These are phyloP conservation scores for Takakia lepidozioides DNA, from an alignment of 225 moss, liverwort and hornwort species.

Conservation along the genomic window DNA sequence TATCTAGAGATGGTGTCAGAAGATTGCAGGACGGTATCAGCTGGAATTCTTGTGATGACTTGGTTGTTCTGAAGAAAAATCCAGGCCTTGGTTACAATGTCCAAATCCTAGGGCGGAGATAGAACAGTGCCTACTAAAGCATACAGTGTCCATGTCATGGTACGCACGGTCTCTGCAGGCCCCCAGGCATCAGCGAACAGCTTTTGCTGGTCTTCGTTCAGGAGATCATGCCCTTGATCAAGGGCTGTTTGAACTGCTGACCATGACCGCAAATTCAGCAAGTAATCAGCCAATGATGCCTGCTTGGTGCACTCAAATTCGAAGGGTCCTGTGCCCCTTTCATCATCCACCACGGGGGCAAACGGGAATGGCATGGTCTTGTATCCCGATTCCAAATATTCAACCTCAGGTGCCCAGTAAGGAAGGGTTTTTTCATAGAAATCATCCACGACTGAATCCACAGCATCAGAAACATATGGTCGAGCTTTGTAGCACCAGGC, in stretches of 20 bases:
- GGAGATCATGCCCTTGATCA: constrained; percentile 23
- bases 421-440: constrained; percentile 17
- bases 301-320: constrained; percentile 10
- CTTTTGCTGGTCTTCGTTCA: constrained; percentile 10
- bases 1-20: no score
- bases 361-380: constrained; percentile 32
- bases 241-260: constrained; percentile 32
- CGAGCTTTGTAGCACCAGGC: constrained; percentile 22
- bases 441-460: constrained; percentile 20
- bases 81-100: no score
- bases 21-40: no score
- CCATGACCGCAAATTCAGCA: constrained; percentile 30
- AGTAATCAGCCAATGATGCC: constrained; percentile 17
- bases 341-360: constrained; percentile 7
- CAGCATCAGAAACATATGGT: constrained; percentile 9
- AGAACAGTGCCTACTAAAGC: constrained; percentile 14
- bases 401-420: constrained; percentile 22
- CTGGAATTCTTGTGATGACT: no score
- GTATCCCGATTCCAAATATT: constrained; percentile 28
- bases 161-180: constrained; percentile 11
- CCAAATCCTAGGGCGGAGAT: no score
- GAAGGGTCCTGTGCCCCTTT: not conserved
- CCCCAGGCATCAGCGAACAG: constrained; percentile 37
- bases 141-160: constrained; percentile 25
- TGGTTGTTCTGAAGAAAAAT: no score